Percentiles rank a stretch among this genome's conserved stretches.
Conservation (phyloP, 768 basidiomycete species). For the Pleurotus eryngii region DNA sequence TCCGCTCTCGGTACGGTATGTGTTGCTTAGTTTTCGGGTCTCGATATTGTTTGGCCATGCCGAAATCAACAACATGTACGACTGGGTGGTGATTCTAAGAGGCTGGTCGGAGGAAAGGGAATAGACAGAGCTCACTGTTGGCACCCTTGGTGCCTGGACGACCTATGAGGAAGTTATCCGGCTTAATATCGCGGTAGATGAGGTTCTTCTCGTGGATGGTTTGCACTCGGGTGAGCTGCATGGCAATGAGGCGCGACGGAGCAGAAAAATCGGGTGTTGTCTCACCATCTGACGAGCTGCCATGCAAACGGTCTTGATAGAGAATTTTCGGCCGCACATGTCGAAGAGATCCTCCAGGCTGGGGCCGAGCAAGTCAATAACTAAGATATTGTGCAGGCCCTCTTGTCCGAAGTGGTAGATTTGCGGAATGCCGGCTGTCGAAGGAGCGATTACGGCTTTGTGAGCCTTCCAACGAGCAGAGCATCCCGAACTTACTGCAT, state of each 20-base stretch:
- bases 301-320: slow-evolving; percentile 98
- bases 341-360: slow-evolving; percentile 98
- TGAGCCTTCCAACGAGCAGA: background rate
- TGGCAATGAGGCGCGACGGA: slow-evolving; percentile 5
- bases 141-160: slow-evolving; percentile 88
- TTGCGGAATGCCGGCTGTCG: slow-evolving; percentile 90
- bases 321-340: slow-evolving; percentile 98
- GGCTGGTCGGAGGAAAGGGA: slow-evolving; percentile 2
- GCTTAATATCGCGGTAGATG: slow-evolving; percentile 99
- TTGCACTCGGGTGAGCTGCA: slow-evolving; percentile 88
- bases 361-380: slow-evolving; percentile 96
- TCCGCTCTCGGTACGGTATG: slow-evolving; percentile 97
- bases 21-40: slow-evolving; percentile 99
- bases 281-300: slow-evolving; percentile 94
- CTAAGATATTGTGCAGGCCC: slow-evolving; percentile 96
- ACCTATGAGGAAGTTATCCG: slow-evolving; percentile 98
- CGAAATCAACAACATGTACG: slow-evolving; percentile 96
- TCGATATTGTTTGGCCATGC: slow-evolving; percentile 99
- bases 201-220: slow-evolving; percentile 99
- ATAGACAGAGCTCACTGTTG: slow-evolving; percentile 52
- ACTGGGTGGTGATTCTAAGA: slow-evolving; percentile 36
- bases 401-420: slow-evolving; percentile 99
- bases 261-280: background rate
- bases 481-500: slow-evolving; percentile 62
- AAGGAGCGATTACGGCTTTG: slow-evolving; percentile 12